Conservation (phyloP, 169 alveolate genomes). For the Eimeria brunetti region DNA sequence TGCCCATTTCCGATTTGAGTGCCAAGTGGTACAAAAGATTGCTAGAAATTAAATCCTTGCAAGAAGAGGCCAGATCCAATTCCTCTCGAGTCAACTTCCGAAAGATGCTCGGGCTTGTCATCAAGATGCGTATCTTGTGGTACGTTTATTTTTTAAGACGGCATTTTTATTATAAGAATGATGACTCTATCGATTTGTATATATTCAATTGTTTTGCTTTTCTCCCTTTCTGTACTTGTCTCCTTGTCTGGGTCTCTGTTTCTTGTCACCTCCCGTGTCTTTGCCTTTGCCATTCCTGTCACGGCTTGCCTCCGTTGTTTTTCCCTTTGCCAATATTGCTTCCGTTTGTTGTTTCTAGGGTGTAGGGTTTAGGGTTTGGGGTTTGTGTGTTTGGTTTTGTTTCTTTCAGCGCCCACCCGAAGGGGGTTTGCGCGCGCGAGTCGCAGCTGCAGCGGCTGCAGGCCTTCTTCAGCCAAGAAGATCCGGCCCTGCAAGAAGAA, state of each 20-base stretch:
- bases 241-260: no score
- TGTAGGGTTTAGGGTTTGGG: no score
- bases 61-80: conserved; percentile 85
- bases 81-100: conserved; percentile 75
- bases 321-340: not conserved
- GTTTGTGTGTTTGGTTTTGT: not conserved
- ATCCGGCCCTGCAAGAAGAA: conserved; percentile 74
- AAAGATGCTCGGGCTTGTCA: conserved; percentile 92
- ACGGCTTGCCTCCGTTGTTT: conserved; percentile 52
- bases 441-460: conserved; percentile 76
- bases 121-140: conserved; percentile 94
- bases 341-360: not conserved
- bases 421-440: conserved; percentile 75
- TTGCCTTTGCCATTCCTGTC: no score
- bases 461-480: conserved; percentile 74
- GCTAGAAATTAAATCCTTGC: conserved; percentile 47
- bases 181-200: no score
- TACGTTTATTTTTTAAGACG: no score
- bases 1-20: conserved; percentile 87
- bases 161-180: no score
- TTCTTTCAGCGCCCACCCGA: conserved; percentile 80
- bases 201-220: no score
- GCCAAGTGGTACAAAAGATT: conserved; percentile 72
- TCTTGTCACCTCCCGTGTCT: no score
- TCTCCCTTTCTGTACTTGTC: no score